These are phyloP conservation scores for Acorus calamus DNA, from an alignment of 106 monocot genomes.

Conservation along the genomic window DNA sequence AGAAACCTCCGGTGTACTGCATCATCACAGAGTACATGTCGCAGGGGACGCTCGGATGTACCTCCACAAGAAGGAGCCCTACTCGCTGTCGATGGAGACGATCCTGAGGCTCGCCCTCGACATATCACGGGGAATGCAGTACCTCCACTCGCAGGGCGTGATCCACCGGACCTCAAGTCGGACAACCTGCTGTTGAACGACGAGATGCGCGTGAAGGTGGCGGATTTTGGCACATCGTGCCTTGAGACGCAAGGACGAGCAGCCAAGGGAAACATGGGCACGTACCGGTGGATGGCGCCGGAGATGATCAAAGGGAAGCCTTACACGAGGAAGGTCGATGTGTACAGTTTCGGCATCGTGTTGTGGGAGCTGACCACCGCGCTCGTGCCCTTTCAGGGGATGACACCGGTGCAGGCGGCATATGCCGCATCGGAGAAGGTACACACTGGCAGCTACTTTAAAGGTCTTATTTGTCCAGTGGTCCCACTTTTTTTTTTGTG, in stretches of 20 bases:
- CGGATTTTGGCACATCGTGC: constrained; percentile 84
- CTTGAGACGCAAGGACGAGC: constrained; percentile 37
- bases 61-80: constrained; percentile 82
- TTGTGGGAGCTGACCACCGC: constrained; percentile 83
- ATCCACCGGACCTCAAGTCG: constrained; percentile 88
- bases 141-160: constrained; percentile 78
- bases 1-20: constrained; percentile 82
- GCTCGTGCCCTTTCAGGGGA: constrained; percentile 73
- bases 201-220: constrained; percentile 71
- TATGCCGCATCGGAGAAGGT: constrained; percentile 88
- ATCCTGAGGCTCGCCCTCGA: constrained; percentile 67
- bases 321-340: constrained; percentile 70
- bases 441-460: neutral
- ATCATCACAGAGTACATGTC: constrained; percentile 89
- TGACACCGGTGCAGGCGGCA: constrained; percentile 87
- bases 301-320: constrained; percentile 86
- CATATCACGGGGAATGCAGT: constrained; percentile 76
- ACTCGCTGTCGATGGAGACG: constrained; percentile 60
- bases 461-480: neutral
- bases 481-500: neutral
- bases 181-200: constrained; percentile 73
- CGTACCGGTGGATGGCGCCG: constrained; percentile 92
- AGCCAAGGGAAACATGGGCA: constrained; percentile 69
- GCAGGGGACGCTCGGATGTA: constrained; percentile 83
- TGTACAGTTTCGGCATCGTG: constrained; percentile 84